Conservation (phyloP, 2,329 filamentous ascomycete genomes). For the Zymoseptoria ardabiliae region DNA sequence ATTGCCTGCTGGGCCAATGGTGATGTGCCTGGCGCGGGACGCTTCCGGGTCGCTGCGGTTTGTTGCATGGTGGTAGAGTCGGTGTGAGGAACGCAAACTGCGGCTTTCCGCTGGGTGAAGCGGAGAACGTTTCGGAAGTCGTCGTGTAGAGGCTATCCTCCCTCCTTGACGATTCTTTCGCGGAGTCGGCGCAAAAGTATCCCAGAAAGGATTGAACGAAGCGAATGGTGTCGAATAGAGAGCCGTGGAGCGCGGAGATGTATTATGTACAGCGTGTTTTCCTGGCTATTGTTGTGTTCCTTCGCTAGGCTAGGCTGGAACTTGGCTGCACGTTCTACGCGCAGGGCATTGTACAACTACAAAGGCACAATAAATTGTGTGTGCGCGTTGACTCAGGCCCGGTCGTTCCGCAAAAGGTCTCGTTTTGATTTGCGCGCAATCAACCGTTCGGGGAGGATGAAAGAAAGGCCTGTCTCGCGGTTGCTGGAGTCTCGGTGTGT, state of each 20-base stretch:
- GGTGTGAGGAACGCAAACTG: neutral
- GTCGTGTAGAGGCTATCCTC: neutral
- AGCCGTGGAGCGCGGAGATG: neutral
- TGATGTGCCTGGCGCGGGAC: constrained; percentile 63
- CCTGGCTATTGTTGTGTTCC: neutral
- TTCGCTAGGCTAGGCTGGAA: neutral
- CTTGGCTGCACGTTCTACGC: neutral
- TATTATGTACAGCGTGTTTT: neutral
- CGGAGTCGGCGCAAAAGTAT: neutral
- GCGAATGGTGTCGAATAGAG: neutral
- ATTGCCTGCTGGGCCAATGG: constrained; percentile 52
- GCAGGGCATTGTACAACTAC: neutral
- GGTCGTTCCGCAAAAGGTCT: neutral
- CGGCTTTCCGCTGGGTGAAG: neutral
- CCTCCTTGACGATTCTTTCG: too few species aligned
- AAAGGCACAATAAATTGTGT: neutral
- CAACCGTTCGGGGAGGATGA: neutral
- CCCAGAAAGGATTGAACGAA: neutral
- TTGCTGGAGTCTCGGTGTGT: neutral
- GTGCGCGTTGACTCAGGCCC: neutral
- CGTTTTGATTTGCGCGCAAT: neutral
- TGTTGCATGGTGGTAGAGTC: neutral
- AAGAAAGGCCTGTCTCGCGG: neutral
- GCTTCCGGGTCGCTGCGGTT: constrained; percentile 47
- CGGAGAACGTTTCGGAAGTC: neutral